Conservation (phyloP, 495 filamentous ascomycete genomes). For the Bryoglossum gracile region DNA sequence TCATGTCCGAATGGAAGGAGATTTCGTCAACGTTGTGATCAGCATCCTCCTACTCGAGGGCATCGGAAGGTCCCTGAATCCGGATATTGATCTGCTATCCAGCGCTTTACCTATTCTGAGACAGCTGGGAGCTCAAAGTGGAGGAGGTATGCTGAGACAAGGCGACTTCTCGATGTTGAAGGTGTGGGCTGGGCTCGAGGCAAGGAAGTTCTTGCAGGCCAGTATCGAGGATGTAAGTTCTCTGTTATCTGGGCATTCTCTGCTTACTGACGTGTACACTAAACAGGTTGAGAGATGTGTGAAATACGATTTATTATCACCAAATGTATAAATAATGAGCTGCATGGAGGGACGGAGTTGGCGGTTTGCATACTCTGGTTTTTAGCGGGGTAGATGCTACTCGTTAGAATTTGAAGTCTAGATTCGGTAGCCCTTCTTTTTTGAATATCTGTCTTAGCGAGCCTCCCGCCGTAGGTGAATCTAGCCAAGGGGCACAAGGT, state of each 20-base stretch:
- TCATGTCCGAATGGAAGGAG: constrained; percentile 92
- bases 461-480: too few relatives aligned
- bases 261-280: neutral
- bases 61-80: constrained; percentile 82
- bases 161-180: constrained; percentile 92
- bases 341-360: too few relatives aligned
- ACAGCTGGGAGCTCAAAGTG: constrained; percentile 73
- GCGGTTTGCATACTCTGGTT: too few relatives aligned
- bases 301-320: constrained; percentile 73
- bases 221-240: constrained; percentile 74
- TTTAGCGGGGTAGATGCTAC: too few relatives aligned
- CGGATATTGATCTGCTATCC: constrained; percentile 74
- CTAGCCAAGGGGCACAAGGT: too few relatives aligned
- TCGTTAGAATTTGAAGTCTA: too few relatives aligned
- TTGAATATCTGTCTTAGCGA: too few relatives aligned
- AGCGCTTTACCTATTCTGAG: constrained; percentile 88
- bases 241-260: neutral
- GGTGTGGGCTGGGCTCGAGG: constrained; percentile 89
- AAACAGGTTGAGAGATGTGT: constrained; percentile 64
- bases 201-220: constrained; percentile 77
- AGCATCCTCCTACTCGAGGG: constrained; percentile 91
- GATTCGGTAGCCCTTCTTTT: too few relatives aligned
- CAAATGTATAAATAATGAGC: constrained; percentile 66
- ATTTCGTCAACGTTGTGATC: constrained; percentile 98
- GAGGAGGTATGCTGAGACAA: constrained; percentile 55